A percentile compares a stretch with the other conserved stretches of the same genome.
These are phyloP conservation scores for Calvatia gigantea DNA, from an alignment of 768 basidiomycete genomes.

Conservation along the genomic window DNA sequence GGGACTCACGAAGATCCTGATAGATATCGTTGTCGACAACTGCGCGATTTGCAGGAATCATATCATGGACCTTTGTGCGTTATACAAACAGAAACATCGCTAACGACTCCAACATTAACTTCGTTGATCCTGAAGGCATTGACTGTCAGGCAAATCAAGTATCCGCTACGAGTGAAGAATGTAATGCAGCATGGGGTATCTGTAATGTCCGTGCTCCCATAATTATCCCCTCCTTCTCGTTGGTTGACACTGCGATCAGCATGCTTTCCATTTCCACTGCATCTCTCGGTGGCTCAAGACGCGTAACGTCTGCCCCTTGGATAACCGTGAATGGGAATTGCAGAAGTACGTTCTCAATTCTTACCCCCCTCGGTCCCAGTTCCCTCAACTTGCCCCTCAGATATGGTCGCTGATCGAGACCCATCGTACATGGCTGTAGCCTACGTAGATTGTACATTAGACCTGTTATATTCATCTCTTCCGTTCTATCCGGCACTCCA, in stretches of 20 bases:
- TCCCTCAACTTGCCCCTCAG: conserved; percentile 20
- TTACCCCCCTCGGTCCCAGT: not conserved
- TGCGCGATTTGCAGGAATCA: conserved; percentile 99
- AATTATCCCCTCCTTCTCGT: not conserved
- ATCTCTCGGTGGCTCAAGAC: conserved; percentile 99
- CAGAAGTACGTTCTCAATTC: conserved; percentile 70
- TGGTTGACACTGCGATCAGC: conserved; percentile 40
- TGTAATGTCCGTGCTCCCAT: conserved; percentile 71
- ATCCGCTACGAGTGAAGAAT: conserved; percentile 93
- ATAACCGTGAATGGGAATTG: conserved; percentile 96
- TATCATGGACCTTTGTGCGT: conserved; percentile 98
- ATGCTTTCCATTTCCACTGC: conserved; percentile 99
- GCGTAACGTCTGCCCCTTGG: conserved; percentile 89
- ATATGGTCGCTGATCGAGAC: conserved; percentile 34
- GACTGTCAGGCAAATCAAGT: conserved; percentile 99
- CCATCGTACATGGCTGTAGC: not conserved
- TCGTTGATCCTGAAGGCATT: conserved; percentile 64
- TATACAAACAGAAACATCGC: not conserved
- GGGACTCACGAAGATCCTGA: conserved; percentile 13
- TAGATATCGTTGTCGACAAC: conserved; percentile 98
- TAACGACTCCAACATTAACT: not conserved
- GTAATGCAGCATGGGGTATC: conserved; percentile 98
- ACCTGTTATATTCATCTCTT: not conserved
- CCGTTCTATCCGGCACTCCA: no score
- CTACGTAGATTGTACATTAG: conserved; percentile 4